Percentiles rank a stretch among this genome's conserved stretches.
Conservation (phyloP, 768 basidiomycete genomes). For the Pulveroboletus sp. region DNA sequence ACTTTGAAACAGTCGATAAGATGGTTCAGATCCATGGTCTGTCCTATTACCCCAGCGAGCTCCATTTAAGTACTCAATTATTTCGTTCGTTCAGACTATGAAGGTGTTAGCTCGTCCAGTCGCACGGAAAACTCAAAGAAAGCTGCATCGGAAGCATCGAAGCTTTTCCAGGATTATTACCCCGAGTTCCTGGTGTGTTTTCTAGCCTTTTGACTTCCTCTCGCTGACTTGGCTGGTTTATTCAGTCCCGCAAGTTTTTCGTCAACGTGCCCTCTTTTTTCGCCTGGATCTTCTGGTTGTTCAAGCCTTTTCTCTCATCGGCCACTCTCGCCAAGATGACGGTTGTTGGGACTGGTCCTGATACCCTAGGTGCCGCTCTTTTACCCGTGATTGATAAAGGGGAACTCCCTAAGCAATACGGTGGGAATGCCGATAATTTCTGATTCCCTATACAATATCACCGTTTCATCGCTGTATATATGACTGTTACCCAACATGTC, state of each 20-base stretch:
- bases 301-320: conserved; percentile 68
- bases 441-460: conserved; percentile 19
- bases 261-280: conserved; percentile 74
- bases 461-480: not conserved
- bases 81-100: conserved; percentile 51
- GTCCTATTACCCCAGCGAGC: conserved; percentile 1
- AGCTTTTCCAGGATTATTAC: conserved; percentile 72
- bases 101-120: conserved; percentile 60
- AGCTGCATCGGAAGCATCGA: conserved; percentile 69
- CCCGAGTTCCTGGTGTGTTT: conserved; percentile 64
- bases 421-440: conserved; percentile 58
- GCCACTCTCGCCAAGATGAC: conserved; percentile 78
- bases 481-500: not conserved
- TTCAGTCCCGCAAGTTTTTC: conserved; percentile 70
- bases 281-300: conserved; percentile 81
- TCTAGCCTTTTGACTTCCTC: conserved; percentile 11
- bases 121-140: conserved; percentile 72
- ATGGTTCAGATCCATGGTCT: conserved; percentile 69
- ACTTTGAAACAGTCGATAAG: conserved; percentile 71
- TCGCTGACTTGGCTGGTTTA: not conserved
- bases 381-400: conserved; percentile 49
- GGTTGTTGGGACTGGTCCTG: conserved; percentile 64
- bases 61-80: not conserved
- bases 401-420: conserved; percentile 66
- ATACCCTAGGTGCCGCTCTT: conserved; percentile 55